Conservation (phyloP, 2,329 filamentous ascomycete genomes). For the Alternaria ventricosa region DNA sequence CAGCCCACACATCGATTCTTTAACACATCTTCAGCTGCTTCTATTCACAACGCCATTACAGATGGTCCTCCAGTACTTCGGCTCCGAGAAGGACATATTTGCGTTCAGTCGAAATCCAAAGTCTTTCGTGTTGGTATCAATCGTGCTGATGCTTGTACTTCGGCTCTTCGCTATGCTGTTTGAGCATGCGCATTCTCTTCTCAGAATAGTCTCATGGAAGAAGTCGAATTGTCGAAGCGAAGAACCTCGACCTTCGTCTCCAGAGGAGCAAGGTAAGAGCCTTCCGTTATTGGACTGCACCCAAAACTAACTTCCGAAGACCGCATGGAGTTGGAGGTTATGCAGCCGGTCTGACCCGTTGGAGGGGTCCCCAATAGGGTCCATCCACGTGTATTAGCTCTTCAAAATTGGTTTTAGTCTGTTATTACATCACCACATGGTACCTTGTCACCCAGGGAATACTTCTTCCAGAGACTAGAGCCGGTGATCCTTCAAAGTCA, state of each 20-base stretch:
- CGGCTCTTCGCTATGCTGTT: background rate
- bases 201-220: background rate
- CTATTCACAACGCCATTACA: conserved; percentile 5
- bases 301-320: background rate
- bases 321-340: background rate
- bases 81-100: conserved; percentile 4
- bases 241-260: background rate
- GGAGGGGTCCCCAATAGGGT: background rate
- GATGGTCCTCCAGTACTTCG: conserved; percentile 13
- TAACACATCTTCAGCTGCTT: background rate
- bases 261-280: background rate
- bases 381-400: background rate
- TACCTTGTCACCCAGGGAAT: background rate
- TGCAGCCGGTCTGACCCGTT: background rate
- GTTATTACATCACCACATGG: background rate
- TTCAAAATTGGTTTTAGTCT: background rate
- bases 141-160: conserved; percentile 6
- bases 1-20: too few relatives aligned
- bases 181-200: background rate
- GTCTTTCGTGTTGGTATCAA: background rate
- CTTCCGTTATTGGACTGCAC: background rate
- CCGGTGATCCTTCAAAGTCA: background rate
- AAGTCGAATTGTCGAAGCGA: too few relatives aligned
- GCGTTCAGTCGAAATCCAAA: conserved; percentile 5
- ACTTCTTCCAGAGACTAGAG: background rate